Percentiles rank a stretch among this genome's conserved stretches.
These are phyloP conservation scores for Colletotrichum sp. DNA, from an alignment of 2,329 filamentous ascomycete species.

Conservation along the genomic window DNA sequence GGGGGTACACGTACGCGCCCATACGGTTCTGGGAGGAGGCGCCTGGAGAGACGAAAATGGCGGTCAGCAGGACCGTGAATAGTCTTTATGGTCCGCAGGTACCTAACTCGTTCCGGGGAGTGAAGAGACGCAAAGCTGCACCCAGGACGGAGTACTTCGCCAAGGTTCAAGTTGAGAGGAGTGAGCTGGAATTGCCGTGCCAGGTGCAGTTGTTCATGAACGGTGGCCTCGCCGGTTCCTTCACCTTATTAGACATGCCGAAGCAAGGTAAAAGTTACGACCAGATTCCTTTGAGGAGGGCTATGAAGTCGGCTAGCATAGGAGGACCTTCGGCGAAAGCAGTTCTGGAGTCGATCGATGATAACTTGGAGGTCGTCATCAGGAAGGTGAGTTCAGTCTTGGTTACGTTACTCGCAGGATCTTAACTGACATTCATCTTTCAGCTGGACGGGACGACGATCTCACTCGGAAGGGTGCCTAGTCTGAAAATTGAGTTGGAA, in stretches of 20 bases:
- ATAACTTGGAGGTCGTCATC: slow-evolving; percentile 34
- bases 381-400: slow-evolving; percentile 29
- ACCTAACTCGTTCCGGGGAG: background rate
- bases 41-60: slow-evolving; percentile 61
- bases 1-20: slow-evolving; percentile 48
- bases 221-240: slow-evolving; percentile 32
- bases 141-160: slow-evolving; percentile 36
- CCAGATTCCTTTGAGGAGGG: slow-evolving; percentile 32
- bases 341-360: background rate
- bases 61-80: slow-evolving; percentile 63
- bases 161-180: slow-evolving; percentile 39
- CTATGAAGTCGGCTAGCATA: background rate
- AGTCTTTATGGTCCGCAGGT: slow-evolving; percentile 46
- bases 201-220: slow-evolving; percentile 38
- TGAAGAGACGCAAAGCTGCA: background rate
- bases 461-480: slow-evolving; percentile 30
- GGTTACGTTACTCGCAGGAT: background rate
- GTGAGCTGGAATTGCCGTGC: slow-evolving; percentile 40
- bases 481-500: slow-evolving; percentile 41
- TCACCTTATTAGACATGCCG: slow-evolving; percentile 42
- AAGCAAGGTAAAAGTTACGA: slow-evolving; percentile 33
- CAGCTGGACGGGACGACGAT: slow-evolving; percentile 36
- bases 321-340: background rate
- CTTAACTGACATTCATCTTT: background rate
- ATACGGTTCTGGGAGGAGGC: slow-evolving; percentile 56